phyloP scores from a whole-genome alignment of 331 rosid genomes.

The Arachis monticola region DNA sequence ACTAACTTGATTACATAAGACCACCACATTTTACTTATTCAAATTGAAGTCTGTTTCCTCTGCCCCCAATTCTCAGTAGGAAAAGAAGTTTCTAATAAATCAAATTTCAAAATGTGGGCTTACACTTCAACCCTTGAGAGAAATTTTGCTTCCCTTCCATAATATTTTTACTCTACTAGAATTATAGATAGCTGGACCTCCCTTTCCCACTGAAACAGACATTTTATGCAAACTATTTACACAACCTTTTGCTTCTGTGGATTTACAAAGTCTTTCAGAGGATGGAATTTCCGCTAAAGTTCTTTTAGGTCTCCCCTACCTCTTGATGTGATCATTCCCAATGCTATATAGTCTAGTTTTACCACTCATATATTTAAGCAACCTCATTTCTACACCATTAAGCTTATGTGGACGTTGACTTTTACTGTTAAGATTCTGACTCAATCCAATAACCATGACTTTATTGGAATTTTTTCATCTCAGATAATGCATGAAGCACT shows the following conservation, averaged over 20 bases:
- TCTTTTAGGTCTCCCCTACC: no score
- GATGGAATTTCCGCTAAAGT: not conserved
- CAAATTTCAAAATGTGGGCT: slow-evolving; percentile 17
- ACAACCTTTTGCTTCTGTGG: slow-evolving; percentile 45
- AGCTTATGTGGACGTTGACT: no score
- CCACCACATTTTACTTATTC: not conserved
- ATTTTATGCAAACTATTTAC: slow-evolving; percentile 36
- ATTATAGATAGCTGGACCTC: not conserved
- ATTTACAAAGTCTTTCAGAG: slow-evolving; percentile 36
- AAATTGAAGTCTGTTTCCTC: not conserved
- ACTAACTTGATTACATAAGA: slow-evolving; percentile 20
- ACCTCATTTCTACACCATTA: no score
- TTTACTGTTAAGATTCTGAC: no score
- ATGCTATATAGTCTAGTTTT: slow-evolving; percentile 2
- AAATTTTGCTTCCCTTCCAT: not conserved
- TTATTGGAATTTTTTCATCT: no score
- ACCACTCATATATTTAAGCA: no score
- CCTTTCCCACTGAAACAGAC: slow-evolving; percentile 23
- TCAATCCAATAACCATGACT: no score
- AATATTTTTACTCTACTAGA: not conserved
- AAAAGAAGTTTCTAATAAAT: slow-evolving; percentile 25
- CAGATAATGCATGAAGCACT: no score
- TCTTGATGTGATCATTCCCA: slow-evolving; percentile 26
- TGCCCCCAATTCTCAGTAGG: slow-evolving; percentile 2
- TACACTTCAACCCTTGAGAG: not conserved